phyloP scores from a whole-genome alignment of 2,329 filamentous ascomycete genomes.

The Cordyceps javanica region DNA sequence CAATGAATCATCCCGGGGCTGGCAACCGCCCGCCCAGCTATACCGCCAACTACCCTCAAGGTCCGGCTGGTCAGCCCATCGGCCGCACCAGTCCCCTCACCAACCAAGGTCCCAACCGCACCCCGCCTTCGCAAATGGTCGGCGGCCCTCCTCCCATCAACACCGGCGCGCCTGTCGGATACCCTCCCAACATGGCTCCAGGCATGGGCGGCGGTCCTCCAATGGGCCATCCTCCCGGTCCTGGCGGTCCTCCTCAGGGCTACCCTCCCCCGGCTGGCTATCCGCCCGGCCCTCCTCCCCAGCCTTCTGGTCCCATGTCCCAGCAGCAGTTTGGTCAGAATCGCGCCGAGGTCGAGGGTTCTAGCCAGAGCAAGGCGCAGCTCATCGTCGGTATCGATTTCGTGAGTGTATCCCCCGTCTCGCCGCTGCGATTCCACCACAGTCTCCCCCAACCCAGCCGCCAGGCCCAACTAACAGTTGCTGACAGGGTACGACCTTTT shows the following conservation, averaged over 20 bases:
- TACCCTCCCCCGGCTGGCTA: constrained; percentile 41
- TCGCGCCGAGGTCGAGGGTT: constrained; percentile 75
- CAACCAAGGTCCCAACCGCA: constrained; percentile 43
- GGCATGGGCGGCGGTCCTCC: constrained; percentile 36
- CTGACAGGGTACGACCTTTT: constrained; percentile 86
- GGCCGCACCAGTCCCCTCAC: constrained; percentile 48
- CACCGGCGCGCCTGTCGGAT: constrained; percentile 55
- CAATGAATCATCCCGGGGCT: constrained; percentile 58
- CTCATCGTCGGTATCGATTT: constrained; percentile 99
- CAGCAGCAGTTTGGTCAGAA: constrained; percentile 41
- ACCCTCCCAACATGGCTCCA: constrained; percentile 48
- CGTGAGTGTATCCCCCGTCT: constrained; percentile 46
- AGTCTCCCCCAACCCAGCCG: neutral
- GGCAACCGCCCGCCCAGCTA: constrained; percentile 60
- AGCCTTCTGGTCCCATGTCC: constrained; percentile 30
- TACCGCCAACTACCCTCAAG: constrained; percentile 47
- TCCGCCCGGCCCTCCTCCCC: constrained; percentile 37
- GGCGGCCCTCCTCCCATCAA: constrained; percentile 63
- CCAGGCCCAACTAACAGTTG: constrained; percentile 13
- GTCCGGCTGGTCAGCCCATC: constrained; percentile 22
- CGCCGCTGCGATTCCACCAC: neutral
- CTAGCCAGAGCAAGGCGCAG: constrained; percentile 87
- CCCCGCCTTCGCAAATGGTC: constrained; percentile 54
- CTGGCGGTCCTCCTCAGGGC: constrained; percentile 36
- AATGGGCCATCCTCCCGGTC: constrained; percentile 36